Evolutionary conservation across 2,329 filamentous ascomycete species (phyloP), one percentile per base, ranked within the genome.

Genomic region (Phyllosticta capitalensis): DNA sequence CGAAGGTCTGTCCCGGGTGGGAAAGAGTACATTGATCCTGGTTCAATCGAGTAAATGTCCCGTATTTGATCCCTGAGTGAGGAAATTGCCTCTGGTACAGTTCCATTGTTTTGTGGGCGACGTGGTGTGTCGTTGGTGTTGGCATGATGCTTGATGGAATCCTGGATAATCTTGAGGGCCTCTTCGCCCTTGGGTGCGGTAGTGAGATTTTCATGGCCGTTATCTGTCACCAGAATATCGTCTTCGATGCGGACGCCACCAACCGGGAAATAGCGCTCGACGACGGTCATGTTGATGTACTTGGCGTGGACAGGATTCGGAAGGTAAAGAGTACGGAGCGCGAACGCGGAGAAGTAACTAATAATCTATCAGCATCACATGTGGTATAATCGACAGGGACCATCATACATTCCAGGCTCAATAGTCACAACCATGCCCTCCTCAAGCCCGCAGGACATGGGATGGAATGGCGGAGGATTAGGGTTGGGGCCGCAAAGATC

Each of bases 341-440:
- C 95, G 70, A 92, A 96, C 20, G 84, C 82, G 74, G 90, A 95
- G 73, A 96, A 96, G 75, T 96, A 96, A 63, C 92, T 85, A 83
- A 85, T 62, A 24, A 5, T 21, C 30, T 59, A 26, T 65, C 4
- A 58, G 51, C 21, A 38, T 24, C 26, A 0, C 52, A 3, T 2
- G 26, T 21, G 1, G 14, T 2, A 59, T 19, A 9, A 48, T 17
- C 17, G 19, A 48, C 9, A 17, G 9, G 24, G 4, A 7, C 9
- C 10, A 4, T 64, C 68, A 66, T 52, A 71, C 68, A 82, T 76
- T 17, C 80, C 80, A 9, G 80, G 80, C 64, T 82, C 80, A 17
- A 82, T 75, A 1, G 80, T 82, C 20, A 82, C 72, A n/a, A 82
- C 74, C 79, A 82, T 82, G 3, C 79, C 79, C 58, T 78, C 75